Evolutionary conservation across 352 stramenopile species (phyloP).

Genomic region (Globisporangium recalcitrans): DNA sequence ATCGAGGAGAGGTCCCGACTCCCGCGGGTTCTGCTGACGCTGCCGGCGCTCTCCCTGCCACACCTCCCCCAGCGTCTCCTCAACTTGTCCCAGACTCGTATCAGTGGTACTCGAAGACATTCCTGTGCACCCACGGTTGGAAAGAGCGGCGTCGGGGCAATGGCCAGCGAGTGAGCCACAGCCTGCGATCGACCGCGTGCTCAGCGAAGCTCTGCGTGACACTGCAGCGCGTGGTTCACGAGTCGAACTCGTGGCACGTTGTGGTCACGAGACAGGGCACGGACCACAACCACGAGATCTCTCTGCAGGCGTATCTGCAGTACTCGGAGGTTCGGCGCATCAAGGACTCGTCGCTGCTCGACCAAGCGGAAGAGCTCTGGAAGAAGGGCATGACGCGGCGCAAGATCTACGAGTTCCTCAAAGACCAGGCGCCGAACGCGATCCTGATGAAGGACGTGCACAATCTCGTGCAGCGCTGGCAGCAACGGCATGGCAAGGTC

Average conservation of each 20-base stretch:
- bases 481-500: conserved; percentile 24
- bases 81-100: conserved; percentile 49
- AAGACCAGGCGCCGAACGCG: conserved; percentile 40
- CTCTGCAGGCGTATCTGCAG: conserved; percentile 44
- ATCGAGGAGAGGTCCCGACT: conserved; percentile 16
- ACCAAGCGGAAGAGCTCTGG: conserved; percentile 57
- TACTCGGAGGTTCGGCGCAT: conserved; percentile 69
- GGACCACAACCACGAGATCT: conserved; percentile 76
- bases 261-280: conserved; percentile 66
- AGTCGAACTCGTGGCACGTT: conserved; percentile 42
- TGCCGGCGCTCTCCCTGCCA: not conserved
- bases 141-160: conserved; percentile 63
- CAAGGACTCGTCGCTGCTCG: conserved; percentile 51
- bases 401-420: conserved; percentile 70
- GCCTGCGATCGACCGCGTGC: conserved; percentile 55
- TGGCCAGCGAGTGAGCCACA: conserved; percentile 68
- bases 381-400: conserved; percentile 44
- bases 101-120: conserved; percentile 81
- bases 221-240: conserved; percentile 39
- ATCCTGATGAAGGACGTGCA: conserved; percentile 82
- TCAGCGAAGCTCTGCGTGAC: conserved; percentile 68
- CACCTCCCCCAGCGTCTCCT: not conserved
- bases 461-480: conserved; percentile 72
- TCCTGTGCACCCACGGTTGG: conserved; percentile 74
- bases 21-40: conserved; percentile 1